Conservation (phyloP, 306 rosid genomes). For the Inga leiocalycina region DNA sequence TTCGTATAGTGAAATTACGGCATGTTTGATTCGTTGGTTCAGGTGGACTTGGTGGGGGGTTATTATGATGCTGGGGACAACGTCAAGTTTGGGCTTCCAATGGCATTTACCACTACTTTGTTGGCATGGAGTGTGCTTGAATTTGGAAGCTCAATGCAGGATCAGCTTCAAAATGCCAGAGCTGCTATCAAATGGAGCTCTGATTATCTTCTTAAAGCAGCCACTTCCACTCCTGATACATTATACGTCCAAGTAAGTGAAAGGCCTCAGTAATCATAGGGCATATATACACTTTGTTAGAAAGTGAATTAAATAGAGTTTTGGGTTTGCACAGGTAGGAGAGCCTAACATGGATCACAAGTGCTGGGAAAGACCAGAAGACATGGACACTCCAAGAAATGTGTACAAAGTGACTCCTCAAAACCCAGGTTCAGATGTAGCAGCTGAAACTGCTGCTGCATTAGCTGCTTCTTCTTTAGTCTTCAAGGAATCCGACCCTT, state of each 20-base stretch:
- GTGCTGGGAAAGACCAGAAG: slow-evolving; percentile 98
- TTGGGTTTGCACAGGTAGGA: slow-evolving; percentile 64
- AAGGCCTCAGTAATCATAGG: neutral
- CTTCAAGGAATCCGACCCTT: slow-evolving; percentile 69
- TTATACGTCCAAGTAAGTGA: slow-evolving; percentile 84
- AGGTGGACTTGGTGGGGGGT: slow-evolving; percentile 89
- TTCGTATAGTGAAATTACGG: neutral
- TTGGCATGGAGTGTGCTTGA: slow-evolving; percentile 92
- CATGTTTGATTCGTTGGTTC: slow-evolving; percentile 13
- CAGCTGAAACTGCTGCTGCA: slow-evolving; percentile 90
- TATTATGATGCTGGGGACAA: slow-evolving; percentile 98
- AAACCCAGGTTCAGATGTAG: slow-evolving; percentile 89
- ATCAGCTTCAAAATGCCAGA: slow-evolving; percentile 64
- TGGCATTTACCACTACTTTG: slow-evolving; percentile 89
- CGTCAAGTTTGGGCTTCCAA: slow-evolving; percentile 86
- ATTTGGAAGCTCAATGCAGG: slow-evolving; percentile 72
- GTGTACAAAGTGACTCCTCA: slow-evolving; percentile 73
- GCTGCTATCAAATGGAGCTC: slow-evolving; percentile 75
- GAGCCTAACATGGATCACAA: slow-evolving; percentile 76
- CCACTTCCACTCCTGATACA: slow-evolving; percentile 65
- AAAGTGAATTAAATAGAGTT: neutral
- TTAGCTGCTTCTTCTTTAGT: slow-evolving; percentile 88
- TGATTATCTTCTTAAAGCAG: slow-evolving; percentile 82
- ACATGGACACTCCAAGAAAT: slow-evolving; percentile 81
- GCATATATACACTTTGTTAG: neutral